Evolutionary conservation across 73 alveolate genomes (phyloP), one percentile per base, ranked within the genome.

Genomic region (Stentor roeselii): DNA sequence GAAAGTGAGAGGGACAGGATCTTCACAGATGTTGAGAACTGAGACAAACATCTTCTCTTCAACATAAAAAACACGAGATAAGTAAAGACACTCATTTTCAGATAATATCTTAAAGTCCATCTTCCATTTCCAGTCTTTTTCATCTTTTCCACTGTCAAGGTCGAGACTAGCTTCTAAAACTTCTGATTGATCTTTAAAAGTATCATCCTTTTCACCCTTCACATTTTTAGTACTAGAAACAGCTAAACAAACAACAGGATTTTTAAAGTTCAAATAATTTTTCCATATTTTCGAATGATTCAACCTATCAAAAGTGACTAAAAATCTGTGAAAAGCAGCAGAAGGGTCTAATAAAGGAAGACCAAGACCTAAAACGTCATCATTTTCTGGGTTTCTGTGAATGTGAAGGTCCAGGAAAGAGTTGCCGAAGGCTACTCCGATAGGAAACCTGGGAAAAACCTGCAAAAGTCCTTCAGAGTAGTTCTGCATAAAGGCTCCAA

Each of bases 341-440:
- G 15, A 15, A 11, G n/a, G 37, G 2, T 67, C 80, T 15, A 27
- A 27, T 30, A 67, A 34, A 21, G 41, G 41, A 27, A 21, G 41
- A 15, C n/a, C 41, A 67, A 67, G 80, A 0, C 80, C 80, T 27
- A 67, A 34, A 0, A 21, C 80, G 34, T 67, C 80, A 67, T 67
- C 80, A n/a, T 0, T 1, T 1, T 67, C 37, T 67, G 37, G 37
- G 34, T 67, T 67, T 34, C 80, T 67, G 11, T 67, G 80, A 1
- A 67, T 1, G 27, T 21, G 37, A 67, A 67, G 80, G 27, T 67
- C 80, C 1, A 67, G 34, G 34, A 32, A 0, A 67, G 1, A 27
- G 34, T 34, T 67, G 41, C 42, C 37, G 34, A 67, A 27, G 15
- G 42, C 80, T 21, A 34, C 41, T 32, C 80, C 80, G 14, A 67